A percentile compares a stretch with the other conserved stretches of the same genome.
These are phyloP conservation scores for Tephrocybe rancida DNA, from an alignment of 768 basidiomycete species.

Conservation along the genomic window DNA sequence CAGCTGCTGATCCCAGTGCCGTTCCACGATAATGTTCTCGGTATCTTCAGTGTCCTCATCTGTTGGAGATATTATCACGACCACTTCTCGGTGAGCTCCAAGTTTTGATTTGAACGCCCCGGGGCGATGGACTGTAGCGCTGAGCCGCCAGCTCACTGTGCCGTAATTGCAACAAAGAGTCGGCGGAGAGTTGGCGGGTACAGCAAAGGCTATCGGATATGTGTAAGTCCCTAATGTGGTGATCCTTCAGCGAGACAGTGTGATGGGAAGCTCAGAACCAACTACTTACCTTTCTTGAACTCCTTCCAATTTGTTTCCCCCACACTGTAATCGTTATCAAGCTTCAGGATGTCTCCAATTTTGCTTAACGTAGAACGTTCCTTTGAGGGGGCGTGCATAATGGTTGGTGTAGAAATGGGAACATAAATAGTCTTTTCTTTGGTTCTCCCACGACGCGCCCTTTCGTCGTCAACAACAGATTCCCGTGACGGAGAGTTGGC, in stretches of 20 bases:
- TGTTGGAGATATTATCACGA: constrained; percentile 71
- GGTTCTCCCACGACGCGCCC: constrained; percentile 34
- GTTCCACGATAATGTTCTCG: constrained; percentile 79
- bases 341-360: constrained; percentile 41
- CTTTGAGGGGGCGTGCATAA: constrained; percentile 21
- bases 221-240: constrained; percentile 77
- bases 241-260: not conserved
- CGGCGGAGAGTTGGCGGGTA: constrained; percentile 81
- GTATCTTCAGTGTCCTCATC: constrained; percentile 88
- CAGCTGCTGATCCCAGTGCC: constrained; percentile 89
- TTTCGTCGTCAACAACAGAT: constrained; percentile 19
- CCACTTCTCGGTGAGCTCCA: constrained; percentile 69
- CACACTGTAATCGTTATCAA: constrained; percentile 40
- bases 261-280: not conserved
- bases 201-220: constrained; percentile 90
- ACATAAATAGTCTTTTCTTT: constrained; percentile 26
- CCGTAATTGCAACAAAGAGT: constrained; percentile 77
- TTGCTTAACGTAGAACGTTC: constrained; percentile 37
- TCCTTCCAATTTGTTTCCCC: constrained; percentile 74
- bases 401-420: constrained; percentile 3
- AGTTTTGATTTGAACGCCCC: constrained; percentile 80
- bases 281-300: constrained; percentile 74
- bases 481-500: constrained; percentile 18
- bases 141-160: constrained; percentile 75
- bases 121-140: constrained; percentile 81